Base-by-base conservation (phyloP, 306 rosid genomes). In the Alnus glutinosa region DNA sequence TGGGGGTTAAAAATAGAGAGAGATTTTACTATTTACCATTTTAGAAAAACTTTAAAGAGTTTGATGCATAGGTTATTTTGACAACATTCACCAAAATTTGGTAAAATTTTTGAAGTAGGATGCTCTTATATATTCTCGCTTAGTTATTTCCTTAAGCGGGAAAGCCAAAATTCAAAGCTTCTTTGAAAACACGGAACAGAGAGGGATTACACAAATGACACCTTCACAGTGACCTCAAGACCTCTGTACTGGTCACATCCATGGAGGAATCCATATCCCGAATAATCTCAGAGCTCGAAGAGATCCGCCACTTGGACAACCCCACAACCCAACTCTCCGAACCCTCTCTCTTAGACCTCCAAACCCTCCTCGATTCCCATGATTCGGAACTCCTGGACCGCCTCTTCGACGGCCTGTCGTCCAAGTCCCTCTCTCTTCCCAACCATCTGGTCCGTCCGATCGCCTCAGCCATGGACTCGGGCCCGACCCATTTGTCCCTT, bases 401-500 rank as follows among this genome's bases (percentile, higher is more conserved):
- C 32, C 88, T 94, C 85, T 85, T 71, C 86, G 80, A 84, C 44
- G 88, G 84, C 67, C 90, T 91, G 83, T 77, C 90, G 12, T 66
- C 90, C 80, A 91, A 88, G 71, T 70, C 82, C 74, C 88, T 91
- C 55, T 91, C 97, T 42, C 52, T 49, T 12, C 90, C 92, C 2
- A 86, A 87, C 13, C 19, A 68, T 39, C 97, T 94, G 64, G 83
- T 90, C 28, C 85, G 66, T 4, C 82, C 88, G 0, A 79, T 94
- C 47, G 80, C 97, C 71, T 79, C 91, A 49, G 85, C 97, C 36
- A 91, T 94, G 97, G 98, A 92, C n/a, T 86, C 86, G 1, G 83
- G 88, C 51, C 85, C 89, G 18, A 3, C 86, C 68, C 85, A 71
- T 32, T 78, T 87, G 77, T 84, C 95, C 6, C 90, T 94, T 14